A percentile compares a stretch with the other conserved stretches of the same genome.
phyloP scores from a whole-genome alignment of 257 asterid genomes.

The Solanum paucissectum region DNA sequence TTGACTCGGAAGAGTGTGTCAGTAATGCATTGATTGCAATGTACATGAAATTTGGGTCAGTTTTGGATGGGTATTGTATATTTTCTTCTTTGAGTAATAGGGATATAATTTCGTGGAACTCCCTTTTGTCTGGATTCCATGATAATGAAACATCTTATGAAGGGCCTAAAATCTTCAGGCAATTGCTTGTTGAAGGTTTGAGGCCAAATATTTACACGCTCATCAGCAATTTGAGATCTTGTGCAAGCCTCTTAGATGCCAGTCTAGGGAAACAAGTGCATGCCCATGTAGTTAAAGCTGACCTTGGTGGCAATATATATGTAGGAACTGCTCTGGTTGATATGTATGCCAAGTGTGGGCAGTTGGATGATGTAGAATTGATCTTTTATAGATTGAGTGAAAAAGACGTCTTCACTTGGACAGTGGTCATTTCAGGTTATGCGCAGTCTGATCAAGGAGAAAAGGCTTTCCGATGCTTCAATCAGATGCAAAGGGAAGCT shows the following conservation, averaged over 20 bases:
- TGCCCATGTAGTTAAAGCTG: conserved; percentile 37
- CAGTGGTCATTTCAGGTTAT: conserved; percentile 49
- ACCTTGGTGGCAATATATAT: conserved; percentile 22
- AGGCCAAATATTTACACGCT: conserved; percentile 63
- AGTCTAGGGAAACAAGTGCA: conserved; percentile 71
- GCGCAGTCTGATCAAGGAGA: conserved; percentile 63
- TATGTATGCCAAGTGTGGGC: conserved; percentile 61
- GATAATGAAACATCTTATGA: conserved; percentile 38
- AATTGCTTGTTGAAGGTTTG: conserved; percentile 53
- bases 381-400: conserved; percentile 40
- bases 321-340: conserved; percentile 65
- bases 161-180: conserved; percentile 39
- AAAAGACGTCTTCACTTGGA: conserved; percentile 59
- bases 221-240: conserved; percentile 53
- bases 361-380: conserved; percentile 42
- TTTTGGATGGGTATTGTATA: conserved; percentile 38
- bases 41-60: conserved; percentile 61
- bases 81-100: conserved; percentile 34
- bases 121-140: conserved; percentile 62
- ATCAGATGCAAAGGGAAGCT: conserved; percentile 60
- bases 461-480: conserved; percentile 44
- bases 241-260: conserved; percentile 40
- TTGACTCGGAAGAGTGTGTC: conserved; percentile 40
- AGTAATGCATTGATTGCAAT: conserved; percentile 68
- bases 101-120: conserved; percentile 75